Evolutionary conservation across 306 rosid species (phyloP), one percentile per base, ranked within the genome.

Genomic region (Cucurbita ficifolia): DNA sequence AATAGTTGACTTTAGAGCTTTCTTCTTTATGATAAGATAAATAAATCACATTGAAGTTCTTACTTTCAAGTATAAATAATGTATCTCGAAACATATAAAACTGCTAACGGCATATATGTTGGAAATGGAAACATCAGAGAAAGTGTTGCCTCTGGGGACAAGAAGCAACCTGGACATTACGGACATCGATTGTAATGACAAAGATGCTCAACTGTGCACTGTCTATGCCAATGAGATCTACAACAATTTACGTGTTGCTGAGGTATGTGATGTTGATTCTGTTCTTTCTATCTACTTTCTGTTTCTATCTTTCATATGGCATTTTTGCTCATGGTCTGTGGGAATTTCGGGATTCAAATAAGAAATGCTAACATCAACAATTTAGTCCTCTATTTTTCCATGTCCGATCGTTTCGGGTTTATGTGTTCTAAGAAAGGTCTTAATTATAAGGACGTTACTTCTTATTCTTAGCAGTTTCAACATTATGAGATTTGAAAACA

Each of bases 181-280:
- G 49, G 78, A 87, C 70, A 88, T 95, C 81, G 99, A 95, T 81
- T 86, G 82, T 40, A 87, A 86, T 75, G 49, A 77, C 77, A 87
- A 75, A 51, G 96, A 95, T 78, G 83, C 91, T 80, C 92, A 76
- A 55, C 62, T 83, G 35, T 95, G 97, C 84, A 79, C 87, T 72
- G 70, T 65, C 77, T 95, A 95, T 83, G 97, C 89, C 17, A 64
- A 81, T 78, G 97, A 85, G 74, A 91, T 95, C 84, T 91, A 89
- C 54, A 71, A 80, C 69, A 81, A 81, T 78, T 78, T 86, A 68
- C 84, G 86, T 68, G 92, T 84, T 76, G 82, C 84, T 69, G 97
- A 95, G 99, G 99, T 92, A 73, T 81, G 88, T 78, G 65, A 53
- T 35, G 10, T 70, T 39, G 53, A 75, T 46, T 18, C 14, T 73